Evolutionary conservation across 2,329 filamentous ascomycete genomes (phyloP).

Genomic region (Trichoderma koningii): DNA sequence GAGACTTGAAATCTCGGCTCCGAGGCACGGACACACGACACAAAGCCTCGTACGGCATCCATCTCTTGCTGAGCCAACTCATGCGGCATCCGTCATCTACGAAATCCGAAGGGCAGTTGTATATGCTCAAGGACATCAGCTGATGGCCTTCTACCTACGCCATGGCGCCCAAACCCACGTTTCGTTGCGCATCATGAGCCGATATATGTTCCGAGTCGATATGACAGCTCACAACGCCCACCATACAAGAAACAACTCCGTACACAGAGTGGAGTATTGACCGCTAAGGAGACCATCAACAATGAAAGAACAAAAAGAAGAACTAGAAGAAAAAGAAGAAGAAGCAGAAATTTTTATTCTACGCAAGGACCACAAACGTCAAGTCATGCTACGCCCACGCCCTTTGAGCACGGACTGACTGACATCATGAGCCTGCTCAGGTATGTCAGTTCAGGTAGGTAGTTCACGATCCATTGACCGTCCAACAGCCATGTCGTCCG

Average conservation of each 20-base stretch:
- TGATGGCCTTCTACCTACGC: too few relatives aligned
- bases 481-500: not conserved
- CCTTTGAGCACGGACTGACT: conserved; percentile 11
- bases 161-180: too few relatives aligned
- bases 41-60: too few relatives aligned
- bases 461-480: not conserved
- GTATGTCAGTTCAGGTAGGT: too few relatives aligned
- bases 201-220: too few relatives aligned
- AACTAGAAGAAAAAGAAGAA: not conserved
- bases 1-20: too few relatives aligned
- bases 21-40: too few relatives aligned
- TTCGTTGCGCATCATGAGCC: too few relatives aligned
- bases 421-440: not conserved
- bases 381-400: not conserved
- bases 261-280: not conserved
- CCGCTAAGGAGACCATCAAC: not conserved
- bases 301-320: not conserved
- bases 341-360: not conserved
- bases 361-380: not conserved
- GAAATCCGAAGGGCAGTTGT: too few relatives aligned
- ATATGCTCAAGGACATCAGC: too few relatives aligned
- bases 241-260: not conserved
- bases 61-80: too few relatives aligned
- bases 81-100: too few relatives aligned
- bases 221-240: not conserved